A percentile compares a stretch with the other conserved stretches of the same genome.
These are phyloP conservation scores for Hibiscus trionum DNA, from an alignment of 345 rosid species.

Conservation along the genomic window DNA sequence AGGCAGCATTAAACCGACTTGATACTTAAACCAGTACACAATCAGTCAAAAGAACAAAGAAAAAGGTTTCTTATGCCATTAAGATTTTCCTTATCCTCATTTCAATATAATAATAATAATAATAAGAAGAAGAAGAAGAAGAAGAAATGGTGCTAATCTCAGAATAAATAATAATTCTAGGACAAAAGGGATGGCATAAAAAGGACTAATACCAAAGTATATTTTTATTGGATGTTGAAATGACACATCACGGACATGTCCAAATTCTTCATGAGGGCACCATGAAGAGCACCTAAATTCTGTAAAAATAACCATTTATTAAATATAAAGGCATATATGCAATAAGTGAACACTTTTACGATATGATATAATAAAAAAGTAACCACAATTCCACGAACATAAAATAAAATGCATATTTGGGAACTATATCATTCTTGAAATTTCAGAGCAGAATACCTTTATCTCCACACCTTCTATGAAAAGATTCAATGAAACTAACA, in stretches of 20 bases:
- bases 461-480: constrained; percentile 79
- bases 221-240: constrained; percentile 96
- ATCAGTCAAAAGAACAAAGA: constrained; percentile 1
- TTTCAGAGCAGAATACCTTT: constrained; percentile 53
- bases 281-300: constrained; percentile 81
- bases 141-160: neutral
- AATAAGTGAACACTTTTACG: constrained; percentile 4
- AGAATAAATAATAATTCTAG: neutral
- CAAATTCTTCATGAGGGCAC: constrained; percentile 61
- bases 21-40: neutral
- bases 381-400: neutral
- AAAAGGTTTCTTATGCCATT: neutral
- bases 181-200: neutral
- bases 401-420: neutral
- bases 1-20: neutral
- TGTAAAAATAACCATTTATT: constrained; percentile 24
- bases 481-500: constrained; percentile 55
- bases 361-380: neutral
- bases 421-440: neutral
- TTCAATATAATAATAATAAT: neutral
- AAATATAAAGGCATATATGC: constrained; percentile 10
- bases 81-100: neutral
- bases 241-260: constrained; percentile 66
- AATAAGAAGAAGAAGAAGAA: neutral
- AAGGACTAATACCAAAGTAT: constrained; percentile 59